phyloP scores from a whole-genome alignment of 495 filamentous ascomycete genomes.

The Xylaria intraflava region DNA sequence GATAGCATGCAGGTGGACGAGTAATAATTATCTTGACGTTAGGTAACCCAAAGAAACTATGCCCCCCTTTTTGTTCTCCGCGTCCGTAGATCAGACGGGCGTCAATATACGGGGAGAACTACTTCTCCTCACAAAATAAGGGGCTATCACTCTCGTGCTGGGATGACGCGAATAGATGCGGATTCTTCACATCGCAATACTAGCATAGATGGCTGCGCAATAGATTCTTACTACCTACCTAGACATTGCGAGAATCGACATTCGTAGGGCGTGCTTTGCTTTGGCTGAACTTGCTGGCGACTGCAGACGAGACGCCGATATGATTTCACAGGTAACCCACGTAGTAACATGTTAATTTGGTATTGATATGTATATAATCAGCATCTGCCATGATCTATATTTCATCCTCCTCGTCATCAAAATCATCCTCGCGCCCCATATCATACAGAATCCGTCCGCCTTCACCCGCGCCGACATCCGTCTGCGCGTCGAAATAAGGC shows the following conservation, averaged over 20 bases:
- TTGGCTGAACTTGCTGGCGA: neutral
- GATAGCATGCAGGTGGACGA: conserved; percentile 79
- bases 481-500: conserved; percentile 94
- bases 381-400: too few species aligned
- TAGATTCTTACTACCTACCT: conserved; percentile 5
- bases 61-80: neutral
- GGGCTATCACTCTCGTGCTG: neutral
- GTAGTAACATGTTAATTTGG: too few species aligned
- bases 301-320: too few species aligned
- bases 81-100: neutral
- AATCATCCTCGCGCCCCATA: conserved; percentile 95
- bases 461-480: conserved; percentile 64
- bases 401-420: conserved; percentile 98
- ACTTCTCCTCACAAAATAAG: neutral
- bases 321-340: too few species aligned
- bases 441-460: conserved; percentile 92
- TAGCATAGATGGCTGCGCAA: conserved; percentile 2
- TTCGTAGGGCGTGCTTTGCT: neutral
- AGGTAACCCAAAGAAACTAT: neutral
- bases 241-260: conserved; percentile 9
- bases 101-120: neutral
- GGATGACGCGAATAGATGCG: neutral
- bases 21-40: conserved; percentile 14
- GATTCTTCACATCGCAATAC: neutral
- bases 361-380: too few species aligned